A percentile compares a stretch with the other conserved stretches of the same genome.
Evolutionary conservation across 2,329 filamentous ascomycete genomes (phyloP).

Genomic region (Alternaria sp.): DNA sequence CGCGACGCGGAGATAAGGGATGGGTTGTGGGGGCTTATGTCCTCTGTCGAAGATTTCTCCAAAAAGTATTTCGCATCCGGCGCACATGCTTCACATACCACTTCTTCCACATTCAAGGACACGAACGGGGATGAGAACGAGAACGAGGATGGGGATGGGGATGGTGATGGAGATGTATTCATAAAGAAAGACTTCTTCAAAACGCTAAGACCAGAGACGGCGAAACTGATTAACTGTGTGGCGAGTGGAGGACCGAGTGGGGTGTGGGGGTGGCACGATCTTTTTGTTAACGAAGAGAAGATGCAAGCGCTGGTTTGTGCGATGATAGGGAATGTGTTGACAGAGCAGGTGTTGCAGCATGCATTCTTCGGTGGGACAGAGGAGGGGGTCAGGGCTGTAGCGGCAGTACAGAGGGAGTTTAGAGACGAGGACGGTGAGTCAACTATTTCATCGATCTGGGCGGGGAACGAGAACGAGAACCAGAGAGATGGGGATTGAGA

Average conservation of each 20-base stretch:
- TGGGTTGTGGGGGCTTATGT: slow-evolving; percentile 20
- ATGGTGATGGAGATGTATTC: no score
- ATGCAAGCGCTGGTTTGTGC: slow-evolving; percentile 30
- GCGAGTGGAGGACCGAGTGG: slow-evolving; percentile 33
- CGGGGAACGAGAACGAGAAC: no score
- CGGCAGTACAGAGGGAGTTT: slow-evolving; percentile 12
- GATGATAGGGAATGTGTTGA: slow-evolving; percentile 39
- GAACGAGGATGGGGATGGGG: neutral
- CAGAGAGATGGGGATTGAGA: no score
- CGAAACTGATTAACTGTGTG: slow-evolving; percentile 32
- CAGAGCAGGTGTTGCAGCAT: slow-evolving; percentile 39
- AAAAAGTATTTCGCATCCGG: neutral
- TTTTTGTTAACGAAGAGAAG: slow-evolving; percentile 29
- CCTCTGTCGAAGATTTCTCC: slow-evolving; percentile 11
- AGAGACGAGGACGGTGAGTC: slow-evolving; percentile 34
- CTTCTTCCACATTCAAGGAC: no score
- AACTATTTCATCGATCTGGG: no score
- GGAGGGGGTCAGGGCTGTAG: neutral
- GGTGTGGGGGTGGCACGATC: slow-evolving; percentile 27
- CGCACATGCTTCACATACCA: no score
- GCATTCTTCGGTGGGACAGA: slow-evolving; percentile 29
- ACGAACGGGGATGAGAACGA: no score
- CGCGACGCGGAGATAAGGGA: slow-evolving; percentile 38
- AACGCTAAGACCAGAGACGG: slow-evolving; percentile 14
- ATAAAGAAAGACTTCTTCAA: neutral